Evolutionary conservation across 2,329 filamentous ascomycete genomes (phyloP), one percentile per base, ranked within the genome.

Genomic region (Aureobasidium sp.): DNA sequence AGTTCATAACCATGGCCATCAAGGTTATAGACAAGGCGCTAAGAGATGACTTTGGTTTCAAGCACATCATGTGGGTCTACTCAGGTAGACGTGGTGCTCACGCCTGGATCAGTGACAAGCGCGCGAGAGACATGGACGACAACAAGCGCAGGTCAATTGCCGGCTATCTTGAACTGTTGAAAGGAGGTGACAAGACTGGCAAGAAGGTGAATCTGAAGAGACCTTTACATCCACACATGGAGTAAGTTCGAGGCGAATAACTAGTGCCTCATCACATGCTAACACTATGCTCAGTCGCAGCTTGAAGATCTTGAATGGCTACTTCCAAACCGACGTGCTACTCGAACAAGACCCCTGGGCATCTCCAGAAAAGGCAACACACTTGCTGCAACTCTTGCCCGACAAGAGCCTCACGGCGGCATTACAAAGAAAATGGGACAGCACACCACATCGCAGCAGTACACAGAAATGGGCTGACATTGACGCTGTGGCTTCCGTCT

Each of bases 11-110:
- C 27, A 97, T 99, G 91, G 90, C 94, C 8, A 93, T 99, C 73
- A 94, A 95, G 72, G 91, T 97, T 17, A 81, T 97, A 14, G 93
- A 97, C 73, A 81, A 84, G 14, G 91, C 92, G 0, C 75, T 99
- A 68, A 83, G 91, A 58, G 91, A 97, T 22, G 94, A 99, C 74
- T 97, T 99, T 77, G 94, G 92, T 49, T 99, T 97, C 76, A 86
- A 89, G 71, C 93, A 99, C 75, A 93, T 99, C 70, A 82, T 99
- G 74, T 99, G 94, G 94, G 92, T 99, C 7, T 99, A 99, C 75
- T 99, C 94, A 0, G 94, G 94, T 68, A 88, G 94, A 75, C 85
- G 94, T 82, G 94, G 94, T 78, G 92, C 90, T 33, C 94, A 99
- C 85, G 94, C 94, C 6, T 99, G 94, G 94, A 89, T 99, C 12